A percentile compares a stretch with the other conserved stretches of the same genome.
phyloP scores from a whole-genome alignment of 352 stramenopile species.

The Globisporangium megalacanthum region DNA sequence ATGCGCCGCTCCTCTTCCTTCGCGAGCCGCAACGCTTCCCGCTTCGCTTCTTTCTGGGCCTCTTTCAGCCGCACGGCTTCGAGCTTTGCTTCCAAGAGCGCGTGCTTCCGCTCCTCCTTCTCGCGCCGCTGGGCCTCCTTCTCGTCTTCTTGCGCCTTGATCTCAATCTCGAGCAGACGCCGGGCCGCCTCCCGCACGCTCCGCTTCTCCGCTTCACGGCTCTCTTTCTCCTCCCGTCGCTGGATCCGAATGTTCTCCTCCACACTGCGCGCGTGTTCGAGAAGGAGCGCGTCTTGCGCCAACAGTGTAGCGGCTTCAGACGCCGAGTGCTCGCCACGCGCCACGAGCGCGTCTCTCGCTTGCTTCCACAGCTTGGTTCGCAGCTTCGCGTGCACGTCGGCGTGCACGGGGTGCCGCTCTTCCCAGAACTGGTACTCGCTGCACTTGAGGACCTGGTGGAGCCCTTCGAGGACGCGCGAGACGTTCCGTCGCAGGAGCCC shows the following conservation, averaged over 20 bases:
- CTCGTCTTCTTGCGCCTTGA: slow-evolving; percentile 71
- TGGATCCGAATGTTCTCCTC: slow-evolving; percentile 36
- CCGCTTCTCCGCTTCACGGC: slow-evolving; percentile 58
- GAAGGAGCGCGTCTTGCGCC: slow-evolving; percentile 38
- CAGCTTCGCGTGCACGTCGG: slow-evolving; percentile 55
- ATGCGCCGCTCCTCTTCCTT: slow-evolving; percentile 66
- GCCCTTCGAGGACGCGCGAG: slow-evolving; percentile 64
- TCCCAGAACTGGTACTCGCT: slow-evolving; percentile 84
- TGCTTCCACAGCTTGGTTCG: slow-evolving; percentile 50
- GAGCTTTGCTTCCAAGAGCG: slow-evolving; percentile 57
- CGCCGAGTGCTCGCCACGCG: slow-evolving; percentile 20
- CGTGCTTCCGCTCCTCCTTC: slow-evolving; percentile 67
- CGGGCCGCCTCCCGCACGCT: slow-evolving; percentile 64
- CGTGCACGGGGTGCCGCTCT: slow-evolving; percentile 57
- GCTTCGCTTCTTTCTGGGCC: slow-evolving; percentile 55
- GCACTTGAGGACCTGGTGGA: slow-evolving; percentile 57
- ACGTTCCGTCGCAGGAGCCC: slow-evolving; percentile 70
- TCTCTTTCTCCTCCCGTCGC: slow-evolving; percentile 39
- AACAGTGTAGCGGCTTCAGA: slow-evolving; percentile 38
- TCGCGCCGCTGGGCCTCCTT: slow-evolving; percentile 62
- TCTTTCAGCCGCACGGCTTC: slow-evolving; percentile 64
- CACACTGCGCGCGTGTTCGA: slow-evolving; percentile 31
- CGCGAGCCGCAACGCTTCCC: slow-evolving; percentile 48
- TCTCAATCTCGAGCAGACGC: slow-evolving; percentile 68
- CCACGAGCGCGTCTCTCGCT: slow-evolving; percentile 41